Conservation (phyloP, 805 yeast genomes). For the Lipomyces sp. region DNA sequence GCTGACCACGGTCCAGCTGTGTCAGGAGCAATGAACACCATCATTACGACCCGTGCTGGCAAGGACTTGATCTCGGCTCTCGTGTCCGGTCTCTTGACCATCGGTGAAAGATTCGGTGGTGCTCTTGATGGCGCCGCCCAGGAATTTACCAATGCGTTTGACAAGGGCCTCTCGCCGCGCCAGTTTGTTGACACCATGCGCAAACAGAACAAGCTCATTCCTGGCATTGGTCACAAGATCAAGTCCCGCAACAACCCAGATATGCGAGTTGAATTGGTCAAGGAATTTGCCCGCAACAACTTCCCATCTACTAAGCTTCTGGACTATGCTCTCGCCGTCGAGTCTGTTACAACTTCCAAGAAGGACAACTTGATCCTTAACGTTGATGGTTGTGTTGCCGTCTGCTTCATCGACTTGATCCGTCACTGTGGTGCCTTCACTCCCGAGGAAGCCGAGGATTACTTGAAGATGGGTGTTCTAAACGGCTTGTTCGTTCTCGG, state of each 20-base stretch:
- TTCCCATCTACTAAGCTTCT: constrained; percentile 52
- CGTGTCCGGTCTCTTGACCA: constrained; percentile 52
- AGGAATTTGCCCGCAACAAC: constrained; percentile 52
- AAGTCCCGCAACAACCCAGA: constrained; percentile 56
- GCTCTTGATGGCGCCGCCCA: constrained; percentile 55
- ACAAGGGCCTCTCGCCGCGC: constrained; percentile 53
- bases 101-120: constrained; percentile 55
- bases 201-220: constrained; percentile 54
- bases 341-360: constrained; percentile 56
- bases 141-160: constrained; percentile 52
- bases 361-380: constrained; percentile 53
- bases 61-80: constrained; percentile 54
- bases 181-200: constrained; percentile 55
- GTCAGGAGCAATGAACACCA: constrained; percentile 55
- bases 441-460: constrained; percentile 53
- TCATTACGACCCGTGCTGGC: constrained; percentile 55
- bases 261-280: constrained; percentile 54
- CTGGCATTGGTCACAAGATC: constrained; percentile 55
- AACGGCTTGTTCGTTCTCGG: constrained; percentile 54
- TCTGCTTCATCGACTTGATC: constrained; percentile 52
- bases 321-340: constrained; percentile 55
- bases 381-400: constrained; percentile 55
- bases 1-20: constrained; percentile 58
- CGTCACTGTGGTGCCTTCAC: constrained; percentile 53
- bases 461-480: constrained; percentile 53